Conservation (phyloP, 164 flowering plant genomes). For the Aristolochia californica region DNA sequence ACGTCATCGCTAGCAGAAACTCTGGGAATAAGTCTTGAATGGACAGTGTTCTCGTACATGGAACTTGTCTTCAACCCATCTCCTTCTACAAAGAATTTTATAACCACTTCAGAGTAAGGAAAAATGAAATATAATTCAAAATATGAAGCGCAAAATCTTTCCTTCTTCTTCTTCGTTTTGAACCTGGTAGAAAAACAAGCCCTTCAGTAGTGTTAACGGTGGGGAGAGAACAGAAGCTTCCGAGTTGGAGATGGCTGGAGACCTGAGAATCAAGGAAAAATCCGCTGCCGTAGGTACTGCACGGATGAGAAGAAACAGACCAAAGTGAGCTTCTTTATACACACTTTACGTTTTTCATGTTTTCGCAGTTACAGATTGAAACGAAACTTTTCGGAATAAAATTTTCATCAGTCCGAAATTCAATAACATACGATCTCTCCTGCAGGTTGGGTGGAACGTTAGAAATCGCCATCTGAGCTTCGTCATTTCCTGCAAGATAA, state of each 20-base stretch:
- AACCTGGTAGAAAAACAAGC: no score
- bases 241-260: conserved; percentile 13
- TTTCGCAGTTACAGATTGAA: not conserved
- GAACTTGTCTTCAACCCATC: conserved; percentile 5
- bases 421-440: conserved; percentile 12
- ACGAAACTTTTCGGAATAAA: no score
- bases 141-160: no score
- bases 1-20: conserved; percentile 8
- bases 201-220: not conserved
- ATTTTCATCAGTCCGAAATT: no score
- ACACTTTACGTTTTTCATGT: not conserved
- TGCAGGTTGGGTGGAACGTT: conserved; percentile 13
- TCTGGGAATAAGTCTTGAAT: not conserved
- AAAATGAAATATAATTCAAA: not conserved
- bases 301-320: not conserved
- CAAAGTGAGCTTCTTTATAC: not conserved
- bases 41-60: conserved; percentile 8
- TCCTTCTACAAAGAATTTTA: not conserved
- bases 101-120: not conserved
- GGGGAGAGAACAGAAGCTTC: conserved; percentile 12
- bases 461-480: conserved; percentile 18
- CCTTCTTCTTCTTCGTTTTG: no score
- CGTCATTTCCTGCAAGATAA: conserved; percentile 20
- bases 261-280: conserved; percentile 14
- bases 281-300: conserved; percentile 8